Conservation (phyloP, 2,329 filamentous ascomycete genomes). For the Parastagonospora avenae region DNA sequence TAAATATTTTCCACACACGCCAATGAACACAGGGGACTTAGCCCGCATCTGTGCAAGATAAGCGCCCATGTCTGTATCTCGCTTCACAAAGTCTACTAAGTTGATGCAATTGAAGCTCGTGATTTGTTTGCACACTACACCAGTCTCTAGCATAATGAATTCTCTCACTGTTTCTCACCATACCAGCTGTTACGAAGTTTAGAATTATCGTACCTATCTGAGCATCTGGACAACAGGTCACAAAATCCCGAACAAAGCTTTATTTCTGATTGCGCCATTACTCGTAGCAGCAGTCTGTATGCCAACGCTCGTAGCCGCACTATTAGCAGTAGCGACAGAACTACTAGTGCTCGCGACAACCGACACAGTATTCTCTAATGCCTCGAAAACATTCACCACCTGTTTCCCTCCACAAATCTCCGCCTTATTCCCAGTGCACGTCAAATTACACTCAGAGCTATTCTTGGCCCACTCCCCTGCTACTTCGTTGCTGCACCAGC, state of each 20-base stretch:
- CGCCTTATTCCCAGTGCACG: conserved; percentile 18
- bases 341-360: background rate
- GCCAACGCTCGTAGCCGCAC: background rate
- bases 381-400: conserved; percentile 17
- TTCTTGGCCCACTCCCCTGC: conserved; percentile 17
- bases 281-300: background rate
- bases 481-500: conserved; percentile 22
- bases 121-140: too few species aligned
- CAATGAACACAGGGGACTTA: too few species aligned
- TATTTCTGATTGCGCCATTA: conserved; percentile 1
- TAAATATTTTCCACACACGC: too few species aligned
- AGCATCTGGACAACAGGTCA: too few species aligned
- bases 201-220: too few species aligned
- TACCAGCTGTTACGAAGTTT: too few species aligned
- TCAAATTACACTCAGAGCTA: conserved; percentile 15
- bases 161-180: too few species aligned
- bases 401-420: conserved; percentile 16
- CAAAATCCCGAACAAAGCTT: background rate
- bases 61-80: too few species aligned
- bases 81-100: too few species aligned
- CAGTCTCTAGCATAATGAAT: too few species aligned
- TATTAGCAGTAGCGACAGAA: background rate
- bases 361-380: conserved; percentile 4
- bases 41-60: too few species aligned
- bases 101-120: too few species aligned